These are phyloP conservation scores for Saccharomyces eubayanus DNA, from an alignment of 805 yeast genomes.

Conservation along the genomic window DNA sequence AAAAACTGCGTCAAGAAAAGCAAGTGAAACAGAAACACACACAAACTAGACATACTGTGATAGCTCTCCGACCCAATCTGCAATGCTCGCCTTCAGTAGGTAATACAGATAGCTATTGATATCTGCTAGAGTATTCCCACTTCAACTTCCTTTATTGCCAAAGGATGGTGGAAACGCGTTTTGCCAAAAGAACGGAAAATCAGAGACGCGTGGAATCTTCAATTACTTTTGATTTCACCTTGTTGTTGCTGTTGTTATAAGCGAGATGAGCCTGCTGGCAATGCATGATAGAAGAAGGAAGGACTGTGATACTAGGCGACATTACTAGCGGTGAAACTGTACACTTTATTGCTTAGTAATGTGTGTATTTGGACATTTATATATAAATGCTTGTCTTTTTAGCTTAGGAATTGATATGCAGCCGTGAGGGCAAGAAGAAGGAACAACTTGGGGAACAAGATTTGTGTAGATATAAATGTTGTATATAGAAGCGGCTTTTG, in stretches of 20 bases:
- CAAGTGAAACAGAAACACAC: neutral
- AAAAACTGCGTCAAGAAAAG: slow-evolving; percentile 1
- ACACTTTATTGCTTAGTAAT: neutral
- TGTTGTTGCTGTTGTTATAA: neutral
- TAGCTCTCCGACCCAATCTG: neutral
- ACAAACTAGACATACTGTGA: neutral
- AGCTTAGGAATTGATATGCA: neutral
- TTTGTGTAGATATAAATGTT: neutral
- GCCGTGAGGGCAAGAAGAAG: neutral
- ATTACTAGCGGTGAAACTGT: neutral
- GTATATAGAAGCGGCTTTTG: neutral
- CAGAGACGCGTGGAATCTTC: neutral
- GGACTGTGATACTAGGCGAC: neutral
- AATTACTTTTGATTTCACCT: neutral
- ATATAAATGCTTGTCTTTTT: neutral
- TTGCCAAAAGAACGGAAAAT: neutral
- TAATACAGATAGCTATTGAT: neutral
- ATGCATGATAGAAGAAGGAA: neutral
- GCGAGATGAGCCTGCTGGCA: neutral
- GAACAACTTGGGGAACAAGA: neutral
- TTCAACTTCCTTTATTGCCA: neutral
- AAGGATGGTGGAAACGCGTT: neutral
- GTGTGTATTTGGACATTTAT: neutral
- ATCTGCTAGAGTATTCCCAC: neutral
- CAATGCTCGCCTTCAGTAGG: neutral